phyloP scores from a whole-genome alignment of 2,329 filamentous ascomycete species.

The Fusarium veterinarium region DNA sequence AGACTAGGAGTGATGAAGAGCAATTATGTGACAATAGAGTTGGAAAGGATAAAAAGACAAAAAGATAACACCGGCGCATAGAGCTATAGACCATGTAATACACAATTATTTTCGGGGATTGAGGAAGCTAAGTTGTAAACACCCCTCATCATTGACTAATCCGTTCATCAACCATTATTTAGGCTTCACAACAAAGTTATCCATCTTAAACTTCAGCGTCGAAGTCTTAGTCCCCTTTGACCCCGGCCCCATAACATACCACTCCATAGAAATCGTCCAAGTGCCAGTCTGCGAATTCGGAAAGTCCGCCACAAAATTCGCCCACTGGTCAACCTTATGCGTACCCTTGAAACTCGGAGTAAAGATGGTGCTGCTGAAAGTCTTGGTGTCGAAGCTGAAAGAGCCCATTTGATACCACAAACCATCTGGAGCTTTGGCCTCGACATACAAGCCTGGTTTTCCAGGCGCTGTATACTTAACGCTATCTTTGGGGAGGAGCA shows the following conservation, averaged over 20 bases:
- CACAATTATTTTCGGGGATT: not conserved
- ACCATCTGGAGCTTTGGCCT: not conserved
- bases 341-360: not conserved
- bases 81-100: not conserved
- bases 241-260: not conserved
- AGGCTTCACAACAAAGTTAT: not conserved
- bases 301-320: not conserved
- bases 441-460: not conserved
- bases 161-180: not conserved
- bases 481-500: not conserved
- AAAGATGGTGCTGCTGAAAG: not conserved
- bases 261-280: conserved; percentile 11
- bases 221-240: not conserved
- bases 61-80: not conserved
- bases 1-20: not conserved
- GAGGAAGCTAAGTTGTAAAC: rapidly evolving
- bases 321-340: not conserved
- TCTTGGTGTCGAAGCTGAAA: not conserved
- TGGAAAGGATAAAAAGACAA: not conserved
- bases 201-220: conserved; percentile 1
- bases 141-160: not conserved
- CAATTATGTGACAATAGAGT: not conserved
- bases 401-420: not conserved
- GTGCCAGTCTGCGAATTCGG: not conserved
- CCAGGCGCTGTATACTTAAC: not conserved